phyloP scores from a whole-genome alignment of 2,329 filamentous ascomycete species.

The Calcarisporium arbuscula region DNA sequence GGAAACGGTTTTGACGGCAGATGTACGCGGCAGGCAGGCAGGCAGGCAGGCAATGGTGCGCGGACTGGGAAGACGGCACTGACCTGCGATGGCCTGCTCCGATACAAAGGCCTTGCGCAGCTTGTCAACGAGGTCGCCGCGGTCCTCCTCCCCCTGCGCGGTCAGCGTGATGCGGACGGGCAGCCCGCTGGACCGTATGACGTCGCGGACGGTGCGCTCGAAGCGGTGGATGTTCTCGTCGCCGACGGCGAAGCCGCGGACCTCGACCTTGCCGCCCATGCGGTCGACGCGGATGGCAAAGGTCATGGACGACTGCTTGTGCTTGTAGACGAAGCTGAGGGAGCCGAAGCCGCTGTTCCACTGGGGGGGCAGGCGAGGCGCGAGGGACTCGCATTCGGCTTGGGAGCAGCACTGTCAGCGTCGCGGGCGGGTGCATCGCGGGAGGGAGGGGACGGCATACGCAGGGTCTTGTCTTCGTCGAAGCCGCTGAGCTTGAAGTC shows the following conservation, averaged over 20 bases:
- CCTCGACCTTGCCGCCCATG: conserved; percentile 75
- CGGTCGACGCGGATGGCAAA: conserved; percentile 78
- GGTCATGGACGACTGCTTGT: conserved; percentile 76
- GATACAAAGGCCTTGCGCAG: conserved; percentile 67
- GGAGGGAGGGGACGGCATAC: conserved; percentile 34
- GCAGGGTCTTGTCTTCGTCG: conserved; percentile 71
- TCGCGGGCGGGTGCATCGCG: neutral
- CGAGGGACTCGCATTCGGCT: conserved; percentile 46
- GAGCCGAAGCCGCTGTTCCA: conserved; percentile 74
- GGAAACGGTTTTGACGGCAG: too few relatives aligned
- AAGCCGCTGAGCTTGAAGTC: conserved; percentile 78
- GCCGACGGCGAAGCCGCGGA: conserved; percentile 71
- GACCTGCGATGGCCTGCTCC: conserved; percentile 52
- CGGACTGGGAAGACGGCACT: conserved; percentile 2
- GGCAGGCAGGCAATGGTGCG: too few relatives aligned
- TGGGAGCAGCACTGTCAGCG: neutral
- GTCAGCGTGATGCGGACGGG: conserved; percentile 50
- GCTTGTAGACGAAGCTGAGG: conserved; percentile 80
- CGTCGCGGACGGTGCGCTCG: conserved; percentile 66
- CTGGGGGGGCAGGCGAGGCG: conserved; percentile 60
- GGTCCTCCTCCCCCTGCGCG: conserved; percentile 39
- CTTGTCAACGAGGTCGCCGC: conserved; percentile 39
- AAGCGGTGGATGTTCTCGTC: conserved; percentile 76
- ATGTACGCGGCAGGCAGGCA: too few relatives aligned
- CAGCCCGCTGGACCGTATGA: conserved; percentile 54